Conservation (phyloP, 2,329 filamentous ascomycete species). For the Apiospora kogelbergensis region DNA sequence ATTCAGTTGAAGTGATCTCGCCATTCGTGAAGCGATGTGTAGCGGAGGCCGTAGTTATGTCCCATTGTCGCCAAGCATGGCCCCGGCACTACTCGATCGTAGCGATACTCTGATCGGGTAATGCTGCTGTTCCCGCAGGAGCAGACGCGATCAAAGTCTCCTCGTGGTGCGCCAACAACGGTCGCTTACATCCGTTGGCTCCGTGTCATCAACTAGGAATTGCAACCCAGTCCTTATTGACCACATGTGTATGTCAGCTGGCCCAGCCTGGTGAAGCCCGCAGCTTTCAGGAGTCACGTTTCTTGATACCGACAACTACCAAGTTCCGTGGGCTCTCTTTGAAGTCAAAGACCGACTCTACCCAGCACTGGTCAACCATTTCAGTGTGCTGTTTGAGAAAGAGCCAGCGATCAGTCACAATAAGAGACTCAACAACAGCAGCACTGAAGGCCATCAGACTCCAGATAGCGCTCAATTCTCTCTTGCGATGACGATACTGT, state of each 20-base stretch:
- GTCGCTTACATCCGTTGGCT: neutral
- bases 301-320: constrained; percentile 89
- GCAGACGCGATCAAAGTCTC: neutral
- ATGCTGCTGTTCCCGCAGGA: neutral
- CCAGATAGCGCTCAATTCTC: constrained; percentile 87
- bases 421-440: constrained; percentile 81
- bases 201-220: neutral
- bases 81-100: neutral
- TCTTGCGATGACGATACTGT: constrained; percentile 64
- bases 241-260: neutral
- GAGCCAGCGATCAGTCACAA: constrained; percentile 87
- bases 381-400: constrained; percentile 78
- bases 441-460: constrained; percentile 95
- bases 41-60: neutral
- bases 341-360: constrained; percentile 92
- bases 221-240: neutral
- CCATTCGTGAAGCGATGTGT: neutral
- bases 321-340: constrained; percentile 82
- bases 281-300: constrained; percentile 29
- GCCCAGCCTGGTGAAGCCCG: neutral
- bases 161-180: neutral
- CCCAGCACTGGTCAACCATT: constrained; percentile 76
- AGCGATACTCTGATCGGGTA: neutral
- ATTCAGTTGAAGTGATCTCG: neutral
- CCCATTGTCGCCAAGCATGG: neutral